Conservation (phyloP, 805 yeast genomes). For the Pichia scutulata region DNA sequence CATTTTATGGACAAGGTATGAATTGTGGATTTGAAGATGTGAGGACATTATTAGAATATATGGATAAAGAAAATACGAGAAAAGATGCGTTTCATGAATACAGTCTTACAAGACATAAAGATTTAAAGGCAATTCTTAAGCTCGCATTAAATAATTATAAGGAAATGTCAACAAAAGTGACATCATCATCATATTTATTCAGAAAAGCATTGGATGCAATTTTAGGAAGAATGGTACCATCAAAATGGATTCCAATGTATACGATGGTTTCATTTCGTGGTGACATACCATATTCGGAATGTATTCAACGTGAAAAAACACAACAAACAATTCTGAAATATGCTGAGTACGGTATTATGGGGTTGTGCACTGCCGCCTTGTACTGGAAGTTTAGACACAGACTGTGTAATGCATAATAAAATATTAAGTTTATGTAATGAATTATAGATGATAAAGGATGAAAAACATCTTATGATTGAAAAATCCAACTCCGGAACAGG, state of each 20-base stretch:
- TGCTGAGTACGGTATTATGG: slow-evolving; percentile 17
- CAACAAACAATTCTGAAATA: slow-evolving; percentile 46
- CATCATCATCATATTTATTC: slow-evolving; percentile 48
- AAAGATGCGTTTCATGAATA: slow-evolving; percentile 46
- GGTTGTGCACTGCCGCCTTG: slow-evolving; percentile 2
- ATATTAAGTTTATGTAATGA: too few species aligned
- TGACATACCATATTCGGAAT: slow-evolving; percentile 70
- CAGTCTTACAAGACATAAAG: slow-evolving; percentile 49
- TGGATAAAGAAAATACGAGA: slow-evolving; percentile 34
- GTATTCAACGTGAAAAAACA: slow-evolving; percentile 44
- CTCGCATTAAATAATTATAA: slow-evolving; percentile 74
- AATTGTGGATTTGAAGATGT: slow-evolving; percentile 95
- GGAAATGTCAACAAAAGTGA: slow-evolving; percentile 83
- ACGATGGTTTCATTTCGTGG: slow-evolving; percentile 88
- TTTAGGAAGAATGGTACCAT: slow-evolving; percentile 51
- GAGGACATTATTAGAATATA: slow-evolving; percentile 48
- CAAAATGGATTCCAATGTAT: slow-evolving; percentile 76
- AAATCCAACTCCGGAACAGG: neutral
- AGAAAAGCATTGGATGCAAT: slow-evolving; percentile 63
- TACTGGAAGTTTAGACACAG: slow-evolving; percentile 1
- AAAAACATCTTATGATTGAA: neutral
- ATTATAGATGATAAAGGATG: neutral
- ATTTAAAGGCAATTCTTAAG: slow-evolving; percentile 66
- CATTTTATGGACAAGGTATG: slow-evolving; percentile 97
- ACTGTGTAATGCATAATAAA: neutral